These are phyloP conservation scores for Scalesia atractyloides DNA, from an alignment of 129 eudicot genomes.

Conservation along the genomic window DNA sequence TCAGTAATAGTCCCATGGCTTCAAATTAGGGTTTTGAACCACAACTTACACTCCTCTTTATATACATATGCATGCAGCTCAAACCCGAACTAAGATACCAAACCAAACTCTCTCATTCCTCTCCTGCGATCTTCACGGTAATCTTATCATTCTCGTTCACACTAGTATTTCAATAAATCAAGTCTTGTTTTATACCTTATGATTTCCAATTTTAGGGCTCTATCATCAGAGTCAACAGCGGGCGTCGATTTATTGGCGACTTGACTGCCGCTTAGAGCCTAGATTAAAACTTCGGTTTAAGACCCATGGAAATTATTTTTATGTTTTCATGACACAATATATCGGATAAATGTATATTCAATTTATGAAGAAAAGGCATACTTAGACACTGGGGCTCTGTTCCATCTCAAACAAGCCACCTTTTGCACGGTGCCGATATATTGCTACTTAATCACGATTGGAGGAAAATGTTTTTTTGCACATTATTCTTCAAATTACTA, in stretches of 20 bases:
- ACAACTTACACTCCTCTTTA: constrained; percentile 1
- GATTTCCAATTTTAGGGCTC: constrained; percentile 30
- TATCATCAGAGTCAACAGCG: constrained; percentile 54
- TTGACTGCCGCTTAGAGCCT: constrained; percentile 69
- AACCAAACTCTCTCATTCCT: not conserved
- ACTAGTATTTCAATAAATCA: not conserved
- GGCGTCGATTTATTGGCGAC: constrained; percentile 49
- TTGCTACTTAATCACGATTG: constrained; percentile 51
- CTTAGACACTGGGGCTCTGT: constrained; percentile 65
- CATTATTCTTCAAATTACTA: constrained; percentile 47
- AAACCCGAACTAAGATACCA: not conserved
- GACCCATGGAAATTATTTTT: constrained; percentile 36
- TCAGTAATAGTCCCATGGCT: not conserved
- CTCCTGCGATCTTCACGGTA: not conserved
- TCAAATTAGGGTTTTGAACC: constrained; percentile 27
- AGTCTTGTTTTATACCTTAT: not conserved
- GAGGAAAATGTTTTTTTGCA: constrained; percentile 16
- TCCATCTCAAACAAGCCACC: constrained; percentile 36
- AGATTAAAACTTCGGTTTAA: constrained; percentile 37
- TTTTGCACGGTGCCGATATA: constrained; percentile 86
- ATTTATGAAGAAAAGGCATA: constrained; percentile 40
- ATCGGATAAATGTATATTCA: constrained; percentile 22
- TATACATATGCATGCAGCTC: not conserved
- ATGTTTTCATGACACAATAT: constrained; percentile 40
- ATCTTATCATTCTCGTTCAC: not conserved